Conservation (phyloP, 371 early-diverging fungal species). For the Basidiobolus meristosporus region DNA sequence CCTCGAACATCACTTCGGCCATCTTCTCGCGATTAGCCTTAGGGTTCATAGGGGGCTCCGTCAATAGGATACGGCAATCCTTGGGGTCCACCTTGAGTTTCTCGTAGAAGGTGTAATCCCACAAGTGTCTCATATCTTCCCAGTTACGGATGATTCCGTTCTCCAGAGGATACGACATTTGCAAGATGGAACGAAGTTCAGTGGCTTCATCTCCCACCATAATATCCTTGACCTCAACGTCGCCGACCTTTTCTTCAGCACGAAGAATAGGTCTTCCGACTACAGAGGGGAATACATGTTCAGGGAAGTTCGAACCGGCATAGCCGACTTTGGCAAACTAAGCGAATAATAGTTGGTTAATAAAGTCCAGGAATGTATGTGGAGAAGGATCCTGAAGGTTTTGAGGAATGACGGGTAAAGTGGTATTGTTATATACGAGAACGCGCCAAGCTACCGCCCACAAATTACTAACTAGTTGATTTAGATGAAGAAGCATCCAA, state of each 20-base stretch:
- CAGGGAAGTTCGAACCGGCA: conserved; percentile 91
- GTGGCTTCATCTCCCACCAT: conserved; percentile 97
- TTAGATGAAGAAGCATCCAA: too few relatives aligned
- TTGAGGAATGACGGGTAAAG: too few relatives aligned
- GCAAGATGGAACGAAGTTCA: conserved; percentile 62
- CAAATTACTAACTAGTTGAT: too few relatives aligned
- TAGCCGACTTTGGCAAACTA: conserved; percentile 94
- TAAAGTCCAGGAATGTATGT: too few relatives aligned
- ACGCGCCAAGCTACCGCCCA: too few relatives aligned
- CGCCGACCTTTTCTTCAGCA: conserved; percentile 74
- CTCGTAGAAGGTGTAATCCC: conserved; percentile 92
- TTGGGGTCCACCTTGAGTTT: conserved; percentile 71
- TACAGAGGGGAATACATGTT: conserved; percentile 86
- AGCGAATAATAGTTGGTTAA: background rate
- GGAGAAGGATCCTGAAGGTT: too few relatives aligned
- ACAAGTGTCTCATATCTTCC: conserved; percentile 95
- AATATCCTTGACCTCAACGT: conserved; percentile 70
- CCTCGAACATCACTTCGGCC: conserved; percentile 90
- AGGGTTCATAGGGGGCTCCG: conserved; percentile 94
- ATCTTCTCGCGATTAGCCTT: conserved; percentile 78
- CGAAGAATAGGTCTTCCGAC: conserved; percentile 94
- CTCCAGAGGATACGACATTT: conserved; percentile 95
- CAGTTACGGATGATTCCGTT: conserved; percentile 95
- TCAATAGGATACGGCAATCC: conserved; percentile 82
- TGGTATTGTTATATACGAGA: too few relatives aligned